Base-by-base conservation (phyloP, 805 yeast species). In the Clavispora santaluciae region DNA sequence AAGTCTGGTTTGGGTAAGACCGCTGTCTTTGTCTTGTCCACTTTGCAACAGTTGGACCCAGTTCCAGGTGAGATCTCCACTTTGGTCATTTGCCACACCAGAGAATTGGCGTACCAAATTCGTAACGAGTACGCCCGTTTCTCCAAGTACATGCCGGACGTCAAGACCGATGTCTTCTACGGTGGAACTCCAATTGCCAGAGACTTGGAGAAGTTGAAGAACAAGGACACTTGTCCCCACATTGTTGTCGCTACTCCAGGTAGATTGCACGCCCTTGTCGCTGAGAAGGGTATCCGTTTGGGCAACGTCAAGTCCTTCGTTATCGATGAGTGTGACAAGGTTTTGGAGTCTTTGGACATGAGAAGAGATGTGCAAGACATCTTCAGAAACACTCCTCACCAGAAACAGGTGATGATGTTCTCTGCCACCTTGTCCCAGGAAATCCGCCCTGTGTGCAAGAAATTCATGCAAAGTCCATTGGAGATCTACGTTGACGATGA, bases 1-100 rank as follows among this genome's bases (percentile, higher is more conserved):
- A 91, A 93, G 75, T 93, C 99, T 35, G 99, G 99, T 85, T 77
- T 93, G 55, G 99, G 99, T 82, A 91, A 91, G 68, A 91, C 99
- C 45, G 99, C 99, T 35, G 98, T 91, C 42, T 91, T 91, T 57
- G 98, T 91, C 45, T 76, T 91, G 58, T 86, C 96, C 20, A 91
- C 99, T 48, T 77, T 91, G 62, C 98, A 91, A 71, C 97, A 91
- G 72, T 76, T 91, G 60, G 98, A 93, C 60, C 98, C 99, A 35
- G 88, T 91, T 53, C 88, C 95, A 46, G 99, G 98, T 60, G 98
- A 91, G 69, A 85, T 93, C 50, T 80, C 96, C 40, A 91, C 95
- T 41, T 75, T 93, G 59, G 98, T 91, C 36, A 81, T 91, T 54
- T 93, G 98, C 73, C 97, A 93, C 72, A 95, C 99, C 47, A 88